Percentiles rank a stretch among this genome's conserved stretches.
These are phyloP conservation scores for Rhodosporidiobolus sp. DNA, from an alignment of 768 basidiomycete species.

Conservation along the genomic window DNA sequence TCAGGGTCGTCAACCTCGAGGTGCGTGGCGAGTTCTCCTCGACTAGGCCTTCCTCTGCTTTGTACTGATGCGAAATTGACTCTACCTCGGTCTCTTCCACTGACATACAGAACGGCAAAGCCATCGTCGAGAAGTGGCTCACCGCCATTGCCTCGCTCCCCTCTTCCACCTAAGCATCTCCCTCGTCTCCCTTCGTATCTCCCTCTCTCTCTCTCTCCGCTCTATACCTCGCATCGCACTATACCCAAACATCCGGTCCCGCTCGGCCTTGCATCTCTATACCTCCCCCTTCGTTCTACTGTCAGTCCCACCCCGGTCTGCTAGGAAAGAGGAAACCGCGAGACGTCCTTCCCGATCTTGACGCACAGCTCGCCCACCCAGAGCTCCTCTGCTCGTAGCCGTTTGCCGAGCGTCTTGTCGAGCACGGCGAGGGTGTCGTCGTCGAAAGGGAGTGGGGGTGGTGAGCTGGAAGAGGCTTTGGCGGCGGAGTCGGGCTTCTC, in stretches of 20 bases:
- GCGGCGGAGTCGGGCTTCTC: too few relatives aligned
- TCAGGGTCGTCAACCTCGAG: slow-evolving; percentile 72
- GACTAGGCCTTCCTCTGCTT: too few relatives aligned
- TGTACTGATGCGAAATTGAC: not conserved
- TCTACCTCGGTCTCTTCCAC: too few relatives aligned
- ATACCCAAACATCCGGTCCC: not conserved
- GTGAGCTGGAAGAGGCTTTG: too few relatives aligned
- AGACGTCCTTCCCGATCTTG: slow-evolving; percentile 68
- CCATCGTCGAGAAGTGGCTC: slow-evolving; percentile 28
- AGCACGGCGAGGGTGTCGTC: slow-evolving; percentile 55
- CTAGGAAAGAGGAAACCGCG: slow-evolving; percentile 52
- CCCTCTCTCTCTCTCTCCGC: not conserved
- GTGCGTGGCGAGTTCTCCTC: slow-evolving; percentile 18
- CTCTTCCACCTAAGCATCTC: not conserved
- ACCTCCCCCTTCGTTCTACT: not conserved
- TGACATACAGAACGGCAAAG: slow-evolving; percentile 20
- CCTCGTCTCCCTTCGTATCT: not conserved
- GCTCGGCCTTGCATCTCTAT: not conserved
- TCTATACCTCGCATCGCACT: not conserved
- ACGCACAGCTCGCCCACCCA: slow-evolving; percentile 59
- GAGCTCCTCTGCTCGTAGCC: slow-evolving; percentile 57
- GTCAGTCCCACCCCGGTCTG: too few relatives aligned
- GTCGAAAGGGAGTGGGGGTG: slow-evolving; percentile 57
- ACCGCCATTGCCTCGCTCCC: slow-evolving; percentile 7
- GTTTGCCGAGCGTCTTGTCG: slow-evolving; percentile 54